Evolutionary conservation across 1,284 basidiomycete genomes (phyloP), one percentile per base, ranked within the genome.

Genomic region (Trametes versicolor): DNA sequence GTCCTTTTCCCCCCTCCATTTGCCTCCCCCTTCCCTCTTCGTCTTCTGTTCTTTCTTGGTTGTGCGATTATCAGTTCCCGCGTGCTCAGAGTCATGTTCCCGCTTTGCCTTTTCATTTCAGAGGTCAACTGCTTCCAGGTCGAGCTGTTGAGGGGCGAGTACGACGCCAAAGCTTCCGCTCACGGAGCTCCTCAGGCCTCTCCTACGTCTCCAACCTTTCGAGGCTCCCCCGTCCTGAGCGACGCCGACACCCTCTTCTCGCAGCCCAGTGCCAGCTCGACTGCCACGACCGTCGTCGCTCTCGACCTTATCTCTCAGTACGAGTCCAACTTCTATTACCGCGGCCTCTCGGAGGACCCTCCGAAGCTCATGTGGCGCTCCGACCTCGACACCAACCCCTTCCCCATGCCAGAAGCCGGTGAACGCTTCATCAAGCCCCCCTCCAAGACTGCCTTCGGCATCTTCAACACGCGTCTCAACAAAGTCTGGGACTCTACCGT

Each of bases 301-400:
- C 73, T 72, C 57, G 57, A 57, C 63, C 68, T 76, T 29, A 71
- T 77, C 71, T 73, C 74, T 58, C 59, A 74, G 63, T 78, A 51
- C 41, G 76, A 79, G 71, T 71, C 19, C 62, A 64, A 51, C 32
- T 72, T 56, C 66, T 80, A 52, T 21, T 80, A 78, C 52, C 65
- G 77, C 68, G 78, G 78, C 69, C 59, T 79, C 70, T 77, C 78
- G 43, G 63, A 53, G 67, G 58, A 77, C 72, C 78, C 74, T 74
- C 79, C 78, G 32, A 34, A 74, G 57, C 78, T 81, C 64, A 21
- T 81, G 49, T 80, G 69, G 59, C 77, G 77, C 49, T 80, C 79
- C 13, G 74, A 80, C 68, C 63, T 76, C 73, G 67, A 71, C 65
- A 62, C 64, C 39, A 77, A 75, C 62, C 77, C 75, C 64, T 80